Evolutionary conservation across 768 basidiomycete species (phyloP).

Genomic region (Xerocomus potaroensis): DNA sequence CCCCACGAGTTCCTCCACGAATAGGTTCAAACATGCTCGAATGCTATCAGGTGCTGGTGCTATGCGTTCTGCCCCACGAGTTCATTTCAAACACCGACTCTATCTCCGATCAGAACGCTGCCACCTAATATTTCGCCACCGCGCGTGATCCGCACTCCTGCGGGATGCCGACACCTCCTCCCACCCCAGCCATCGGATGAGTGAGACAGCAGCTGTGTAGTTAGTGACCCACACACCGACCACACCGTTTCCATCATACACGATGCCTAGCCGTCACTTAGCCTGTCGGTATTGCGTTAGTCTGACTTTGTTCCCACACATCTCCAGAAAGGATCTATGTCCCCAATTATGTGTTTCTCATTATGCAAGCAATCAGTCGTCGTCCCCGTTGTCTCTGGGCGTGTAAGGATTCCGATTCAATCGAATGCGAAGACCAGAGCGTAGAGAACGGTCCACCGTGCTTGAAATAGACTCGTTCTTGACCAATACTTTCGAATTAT

Average conservation of each 20-base stretch:
- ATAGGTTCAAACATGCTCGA: slow-evolving; percentile 70
- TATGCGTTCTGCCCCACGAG: no score
- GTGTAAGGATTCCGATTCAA: no score
- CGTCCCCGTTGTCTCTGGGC: no score
- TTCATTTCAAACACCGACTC: slow-evolving; percentile 10
- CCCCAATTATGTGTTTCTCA: background rate
- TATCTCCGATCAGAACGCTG: slow-evolving; percentile 20
- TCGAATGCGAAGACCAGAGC: no score
- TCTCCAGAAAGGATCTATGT: slow-evolving; percentile 2
- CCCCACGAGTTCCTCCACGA: slow-evolving; percentile 87
- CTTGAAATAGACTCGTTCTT: slow-evolving; percentile 5
- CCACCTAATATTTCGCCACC: background rate
- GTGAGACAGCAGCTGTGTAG: slow-evolving; percentile 1
- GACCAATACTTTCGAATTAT: slow-evolving; percentile 21
- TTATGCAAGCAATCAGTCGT: background rate
- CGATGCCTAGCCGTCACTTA: background rate
- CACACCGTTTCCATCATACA: background rate
- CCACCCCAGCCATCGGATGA: background rate
- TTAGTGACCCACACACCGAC: background rate
- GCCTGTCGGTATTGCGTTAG: slow-evolving; percentile 1
- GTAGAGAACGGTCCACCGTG: no score
- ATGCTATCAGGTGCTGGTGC: no score
- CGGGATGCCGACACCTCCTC: slow-evolving; percentile 18
- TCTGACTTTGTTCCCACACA: background rate
- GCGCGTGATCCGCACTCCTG: slow-evolving; percentile 16